Evolutionary conservation across 1,284 basidiomycete genomes (phyloP), one percentile per base, ranked within the genome.

Genomic region (Rugosomyces carneus): DNA sequence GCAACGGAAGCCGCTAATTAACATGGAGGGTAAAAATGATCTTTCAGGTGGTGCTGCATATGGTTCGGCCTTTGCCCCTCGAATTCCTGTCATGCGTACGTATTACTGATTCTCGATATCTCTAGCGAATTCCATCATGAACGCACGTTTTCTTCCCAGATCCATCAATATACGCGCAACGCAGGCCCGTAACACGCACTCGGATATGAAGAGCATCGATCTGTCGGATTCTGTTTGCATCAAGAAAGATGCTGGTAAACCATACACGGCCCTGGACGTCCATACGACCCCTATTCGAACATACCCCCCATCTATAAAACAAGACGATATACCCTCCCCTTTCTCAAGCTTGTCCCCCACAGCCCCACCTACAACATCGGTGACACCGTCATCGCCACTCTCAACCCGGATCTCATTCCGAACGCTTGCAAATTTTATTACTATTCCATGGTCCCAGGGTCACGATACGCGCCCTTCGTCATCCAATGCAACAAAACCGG

Each of bases 21-120:
- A 49, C 44, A 48, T 23, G 34, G 52, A 53, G 36, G 57, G 44
- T 20, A 47, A 52, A 42, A 53, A 52, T 48, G 37, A 47, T 35
- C 53, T 64, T 48, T 62, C 58, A 47, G 57, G 31, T 11, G n/a
- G 53, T 47, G 53, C 52, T 64, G 40, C 64, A 68, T 74, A 80
- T 71, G 78, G 80, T 80, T 79, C 75, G 76, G 67, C 66, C 51
- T 70, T 66, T 70, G 70, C 69, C 58, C 69, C 72, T 66, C 67
- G 67, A 61, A 65, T 66, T 60, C 60, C 65, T 58, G 56, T 60
- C 49, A 67, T 65, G 63, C 69, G 78, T 79, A 75, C 71, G 76
- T 76, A 65, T 68, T 67, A 69, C 76, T 76, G 59, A 76, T 73
- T 63, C 45, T 42, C 60, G 53, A 60, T 55, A 48, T 56, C 41